phyloP scores from a whole-genome alignment of 2,329 filamentous ascomycete genomes.

The Exophiala xenobiotica region DNA sequence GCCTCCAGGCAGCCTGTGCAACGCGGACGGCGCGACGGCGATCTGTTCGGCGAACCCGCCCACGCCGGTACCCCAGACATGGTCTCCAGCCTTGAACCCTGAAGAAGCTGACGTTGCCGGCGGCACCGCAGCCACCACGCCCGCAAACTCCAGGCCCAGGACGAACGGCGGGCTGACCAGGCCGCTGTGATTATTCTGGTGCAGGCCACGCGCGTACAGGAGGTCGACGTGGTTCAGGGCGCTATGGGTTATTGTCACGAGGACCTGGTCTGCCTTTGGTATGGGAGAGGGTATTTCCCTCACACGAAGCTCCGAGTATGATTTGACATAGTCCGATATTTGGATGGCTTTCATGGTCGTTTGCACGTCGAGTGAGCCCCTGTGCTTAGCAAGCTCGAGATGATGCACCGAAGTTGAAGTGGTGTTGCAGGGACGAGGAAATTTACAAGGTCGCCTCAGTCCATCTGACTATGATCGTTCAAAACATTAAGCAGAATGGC shows the following conservation, averaged over 20 bases:
- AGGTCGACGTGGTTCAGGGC: constrained; percentile 62
- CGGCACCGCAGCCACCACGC: constrained; percentile 41
- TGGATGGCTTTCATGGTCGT: constrained; percentile 44
- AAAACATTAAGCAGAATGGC: too few species aligned
- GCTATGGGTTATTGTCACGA: constrained; percentile 55
- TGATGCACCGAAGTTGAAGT: too few species aligned
- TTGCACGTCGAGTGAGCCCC: too few species aligned
- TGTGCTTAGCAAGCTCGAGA: too few species aligned
- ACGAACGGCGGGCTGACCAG: constrained; percentile 58
- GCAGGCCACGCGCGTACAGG: constrained; percentile 58
- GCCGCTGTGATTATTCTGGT: constrained; percentile 58
- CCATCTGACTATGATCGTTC: too few species aligned
- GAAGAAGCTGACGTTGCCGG: too few species aligned
- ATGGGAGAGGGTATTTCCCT: constrained; percentile 37
- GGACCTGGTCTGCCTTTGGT: constrained; percentile 38
- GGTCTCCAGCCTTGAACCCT: constrained; percentile 47
- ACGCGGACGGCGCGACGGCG: constrained; percentile 38
- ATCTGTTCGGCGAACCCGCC: constrained; percentile 57
- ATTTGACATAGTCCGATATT: constrained; percentile 38
- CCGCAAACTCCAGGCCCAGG: constrained; percentile 61
- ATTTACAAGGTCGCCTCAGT: too few species aligned
- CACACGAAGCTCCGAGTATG: constrained; percentile 35
- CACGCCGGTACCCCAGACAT: constrained; percentile 54
- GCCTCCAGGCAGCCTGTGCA: constrained; percentile 48
- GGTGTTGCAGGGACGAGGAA: too few species aligned